Conservation (phyloP, 768 basidiomycete genomes). For the Auriscalpium orientale region DNA sequence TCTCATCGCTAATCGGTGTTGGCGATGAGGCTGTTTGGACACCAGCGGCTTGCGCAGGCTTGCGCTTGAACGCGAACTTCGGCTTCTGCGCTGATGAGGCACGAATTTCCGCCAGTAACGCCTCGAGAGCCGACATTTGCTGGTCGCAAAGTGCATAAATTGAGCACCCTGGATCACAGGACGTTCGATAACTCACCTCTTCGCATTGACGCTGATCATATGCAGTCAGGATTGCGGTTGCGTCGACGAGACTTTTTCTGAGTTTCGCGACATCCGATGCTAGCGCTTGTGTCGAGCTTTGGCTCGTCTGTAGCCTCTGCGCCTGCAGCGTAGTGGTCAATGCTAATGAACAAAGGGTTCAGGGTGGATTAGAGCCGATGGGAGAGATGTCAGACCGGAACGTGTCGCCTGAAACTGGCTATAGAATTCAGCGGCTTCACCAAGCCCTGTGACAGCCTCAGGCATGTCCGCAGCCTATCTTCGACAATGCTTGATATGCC, state of each 20-base stretch:
- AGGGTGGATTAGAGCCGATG: neutral
- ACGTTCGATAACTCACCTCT: slow-evolving; percentile 35
- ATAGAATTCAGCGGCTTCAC: slow-evolving; percentile 38
- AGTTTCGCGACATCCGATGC: slow-evolving; percentile 38
- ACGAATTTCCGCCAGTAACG: slow-evolving; percentile 43
- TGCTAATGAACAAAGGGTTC: slow-evolving; percentile 27
- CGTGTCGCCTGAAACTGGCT: slow-evolving; percentile 41
- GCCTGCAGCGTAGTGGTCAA: slow-evolving; percentile 39
- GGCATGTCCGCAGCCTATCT: slow-evolving; percentile 19
- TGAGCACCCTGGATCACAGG: neutral
- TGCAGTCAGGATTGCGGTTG: slow-evolving; percentile 53
- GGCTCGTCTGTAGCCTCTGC: slow-evolving; percentile 27
- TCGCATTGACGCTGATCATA: slow-evolving; percentile 74
- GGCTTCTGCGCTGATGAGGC: slow-evolving; percentile 38
- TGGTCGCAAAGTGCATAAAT: slow-evolving; percentile 21
- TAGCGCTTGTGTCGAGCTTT: slow-evolving; percentile 6
- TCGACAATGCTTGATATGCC: no score
- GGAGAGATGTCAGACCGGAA: slow-evolving; percentile 36
- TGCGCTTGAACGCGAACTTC: slow-evolving; percentile 66
- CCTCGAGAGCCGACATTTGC: slow-evolving; percentile 64
- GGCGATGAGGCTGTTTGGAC: no score
- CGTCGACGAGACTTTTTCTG: slow-evolving; percentile 56
- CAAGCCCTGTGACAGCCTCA: slow-evolving; percentile 31
- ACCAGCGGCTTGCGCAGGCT: slow-evolving; percentile 11
- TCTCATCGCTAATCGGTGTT: no score